These are phyloP conservation scores for Penicillium sp. DNA, from an alignment of 2,329 filamentous ascomycete species.

Conservation along the genomic window DNA sequence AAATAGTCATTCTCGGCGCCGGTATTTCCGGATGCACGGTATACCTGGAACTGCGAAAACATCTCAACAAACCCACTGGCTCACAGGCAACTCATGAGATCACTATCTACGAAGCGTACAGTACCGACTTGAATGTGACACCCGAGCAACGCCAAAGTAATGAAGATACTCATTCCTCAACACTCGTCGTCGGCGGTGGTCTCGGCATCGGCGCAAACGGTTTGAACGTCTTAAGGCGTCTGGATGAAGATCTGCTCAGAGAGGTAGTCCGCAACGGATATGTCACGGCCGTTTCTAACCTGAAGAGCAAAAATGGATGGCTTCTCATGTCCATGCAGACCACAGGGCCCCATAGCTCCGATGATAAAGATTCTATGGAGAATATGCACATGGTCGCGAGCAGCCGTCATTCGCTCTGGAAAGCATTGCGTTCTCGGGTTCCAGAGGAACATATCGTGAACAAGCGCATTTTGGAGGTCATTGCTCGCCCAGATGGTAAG, in stretches of 20 bases:
- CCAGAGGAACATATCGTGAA: slow-evolving; percentile 34
- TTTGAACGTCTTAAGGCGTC: slow-evolving; percentile 36
- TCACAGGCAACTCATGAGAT: slow-evolving; percentile 26
- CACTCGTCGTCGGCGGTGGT: slow-evolving; percentile 38
- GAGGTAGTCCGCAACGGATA: slow-evolving; percentile 38
- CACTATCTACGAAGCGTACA: slow-evolving; percentile 43
- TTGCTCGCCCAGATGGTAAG: slow-evolving; percentile 21
- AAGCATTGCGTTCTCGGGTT: slow-evolving; percentile 35
- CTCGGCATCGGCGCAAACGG: slow-evolving; percentile 43
- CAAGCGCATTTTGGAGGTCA: slow-evolving; percentile 32
- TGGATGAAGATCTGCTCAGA: slow-evolving; percentile 35
- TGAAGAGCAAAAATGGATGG: slow-evolving; percentile 38
- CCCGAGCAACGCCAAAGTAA: slow-evolving; percentile 14
- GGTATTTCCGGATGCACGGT: slow-evolving; percentile 42
- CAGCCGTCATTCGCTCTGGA: slow-evolving; percentile 42
- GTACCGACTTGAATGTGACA: slow-evolving; percentile 27
- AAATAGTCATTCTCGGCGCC: slow-evolving; percentile 45
- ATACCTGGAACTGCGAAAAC: slow-evolving; percentile 43
- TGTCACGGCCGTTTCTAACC: slow-evolving; percentile 28
- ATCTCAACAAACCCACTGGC: slow-evolving; percentile 29
- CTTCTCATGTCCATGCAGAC: slow-evolving; percentile 28
- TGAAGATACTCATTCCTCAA: slow-evolving; percentile 30
- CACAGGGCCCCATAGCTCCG: slow-evolving; percentile 3
- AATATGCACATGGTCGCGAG: slow-evolving; percentile 34
- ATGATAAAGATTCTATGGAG: not conserved